These are phyloP conservation scores for Diversispora epigaea DNA, from an alignment of 192 early-diverging fungal species.

Conservation along the genomic window DNA sequence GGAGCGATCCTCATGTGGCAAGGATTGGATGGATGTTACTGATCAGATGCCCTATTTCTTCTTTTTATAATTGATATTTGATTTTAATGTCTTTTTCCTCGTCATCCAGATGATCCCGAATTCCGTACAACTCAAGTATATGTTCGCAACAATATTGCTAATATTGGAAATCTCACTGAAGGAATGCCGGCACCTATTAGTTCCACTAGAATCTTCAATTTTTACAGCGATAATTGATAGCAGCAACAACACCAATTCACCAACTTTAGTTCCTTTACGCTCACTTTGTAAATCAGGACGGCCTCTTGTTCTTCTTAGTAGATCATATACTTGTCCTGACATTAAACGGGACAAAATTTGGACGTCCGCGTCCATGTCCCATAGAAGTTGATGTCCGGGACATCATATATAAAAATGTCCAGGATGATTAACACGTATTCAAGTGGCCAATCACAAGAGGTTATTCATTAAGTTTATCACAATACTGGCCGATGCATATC, in stretches of 20 bases:
- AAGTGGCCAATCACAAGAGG: no score
- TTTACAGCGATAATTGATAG: not conserved
- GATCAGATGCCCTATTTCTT: not conserved
- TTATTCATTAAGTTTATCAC: no score
- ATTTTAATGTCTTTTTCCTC: conserved; percentile 9
- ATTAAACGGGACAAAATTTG: no score
- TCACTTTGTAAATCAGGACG: conserved; percentile 24
- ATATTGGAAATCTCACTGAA: conserved; percentile 26
- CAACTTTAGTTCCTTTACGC: conserved; percentile 4
- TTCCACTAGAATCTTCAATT: conserved; percentile 20
- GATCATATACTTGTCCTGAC: conserved; percentile 27
- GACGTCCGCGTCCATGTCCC: no score
- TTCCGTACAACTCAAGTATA: conserved; percentile 24
- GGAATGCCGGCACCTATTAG: conserved; percentile 18
- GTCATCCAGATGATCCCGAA: conserved; percentile 9
- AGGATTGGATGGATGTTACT: conserved; percentile 31
- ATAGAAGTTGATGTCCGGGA: no score
- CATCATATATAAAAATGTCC: no score
- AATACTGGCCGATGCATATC: conserved; percentile 28
- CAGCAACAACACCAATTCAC: not conserved
- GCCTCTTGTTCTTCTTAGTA: conserved; percentile 20
- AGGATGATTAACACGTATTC: no score
- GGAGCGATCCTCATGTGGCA: conserved; percentile 4
- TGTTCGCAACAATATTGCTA: conserved; percentile 20
- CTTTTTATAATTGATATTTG: not conserved